These are phyloP conservation scores for Aspergillus thermomutatus DNA, from an alignment of 2,329 filamentous ascomycete species.

Conservation along the genomic window DNA sequence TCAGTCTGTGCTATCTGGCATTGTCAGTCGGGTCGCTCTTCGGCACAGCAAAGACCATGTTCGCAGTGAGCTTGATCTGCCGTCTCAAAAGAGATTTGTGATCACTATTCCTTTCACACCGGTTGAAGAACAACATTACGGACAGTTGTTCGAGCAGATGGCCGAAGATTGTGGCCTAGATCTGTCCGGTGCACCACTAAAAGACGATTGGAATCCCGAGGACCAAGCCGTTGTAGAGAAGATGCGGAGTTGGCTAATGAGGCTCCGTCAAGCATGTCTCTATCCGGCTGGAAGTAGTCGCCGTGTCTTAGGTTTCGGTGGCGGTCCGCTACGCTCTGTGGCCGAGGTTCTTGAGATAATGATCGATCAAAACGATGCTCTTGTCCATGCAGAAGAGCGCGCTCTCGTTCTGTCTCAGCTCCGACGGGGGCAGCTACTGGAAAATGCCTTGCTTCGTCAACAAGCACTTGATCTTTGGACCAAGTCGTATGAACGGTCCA, in stretches of 20 bases:
- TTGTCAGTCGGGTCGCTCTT: conserved; percentile 71
- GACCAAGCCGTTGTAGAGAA: conserved; percentile 56
- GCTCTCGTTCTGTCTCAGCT: conserved; percentile 62
- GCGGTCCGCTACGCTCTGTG: conserved; percentile 72
- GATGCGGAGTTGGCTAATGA: conserved; percentile 77
- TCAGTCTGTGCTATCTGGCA: conserved; percentile 60
- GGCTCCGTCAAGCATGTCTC: conserved; percentile 76
- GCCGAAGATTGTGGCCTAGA: conserved; percentile 66
- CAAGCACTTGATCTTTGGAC: conserved; percentile 71
- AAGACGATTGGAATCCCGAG: conserved; percentile 63
- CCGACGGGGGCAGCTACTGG: conserved; percentile 71
- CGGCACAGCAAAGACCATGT: conserved; percentile 83
- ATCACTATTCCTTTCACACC: conserved; percentile 88
- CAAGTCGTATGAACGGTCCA: conserved; percentile 51
- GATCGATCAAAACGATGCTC: conserved; percentile 77
- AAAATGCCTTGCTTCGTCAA: conserved; percentile 65
- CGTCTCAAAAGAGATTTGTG: conserved; percentile 78
- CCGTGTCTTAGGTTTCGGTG: conserved; percentile 59
- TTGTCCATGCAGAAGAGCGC: conserved; percentile 67
- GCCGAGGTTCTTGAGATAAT: conserved; percentile 84
- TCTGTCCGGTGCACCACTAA: conserved; percentile 59
- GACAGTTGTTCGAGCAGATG: conserved; percentile 71
- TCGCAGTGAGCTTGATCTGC: conserved; percentile 72
- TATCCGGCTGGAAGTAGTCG: conserved; percentile 72
- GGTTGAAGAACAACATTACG: conserved; percentile 88